Evolutionary conservation across 441 rosid species (phyloP).

Genomic region (Adansonia grandidieri): DNA sequence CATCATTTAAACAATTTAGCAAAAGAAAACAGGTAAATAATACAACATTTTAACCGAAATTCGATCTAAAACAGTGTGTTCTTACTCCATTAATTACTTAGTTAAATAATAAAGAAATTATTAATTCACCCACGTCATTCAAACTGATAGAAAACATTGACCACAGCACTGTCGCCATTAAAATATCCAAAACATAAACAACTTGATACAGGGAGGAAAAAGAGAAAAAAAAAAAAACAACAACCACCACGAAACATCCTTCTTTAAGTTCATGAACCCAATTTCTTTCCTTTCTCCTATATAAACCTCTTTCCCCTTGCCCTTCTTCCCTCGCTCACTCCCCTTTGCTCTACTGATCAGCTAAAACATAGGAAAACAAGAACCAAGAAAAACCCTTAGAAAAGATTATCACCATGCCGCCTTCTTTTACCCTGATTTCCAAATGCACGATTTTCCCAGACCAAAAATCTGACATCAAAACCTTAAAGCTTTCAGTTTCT

Average conservation of each 20-base stretch:
- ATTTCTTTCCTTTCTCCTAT: constrained; percentile 38
- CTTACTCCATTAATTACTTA: too few relatives aligned
- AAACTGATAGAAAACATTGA: too few relatives aligned
- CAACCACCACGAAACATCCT: constrained; percentile 30
- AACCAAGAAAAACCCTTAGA: background rate
- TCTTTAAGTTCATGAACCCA: constrained; percentile 58
- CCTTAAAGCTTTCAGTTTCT: constrained; percentile 79
- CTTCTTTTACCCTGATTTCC: constrained; percentile 49
- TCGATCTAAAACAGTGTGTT: background rate
- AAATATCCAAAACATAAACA: background rate
- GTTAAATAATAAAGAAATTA: too few relatives aligned
- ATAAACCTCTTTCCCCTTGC: constrained; percentile 36
- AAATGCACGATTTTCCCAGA: constrained; percentile 64
- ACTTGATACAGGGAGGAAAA: background rate
- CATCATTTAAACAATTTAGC: too few relatives aligned
- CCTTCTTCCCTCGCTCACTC: constrained; percentile 12
- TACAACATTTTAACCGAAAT: too few relatives aligned
- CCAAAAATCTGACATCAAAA: constrained; percentile 37
- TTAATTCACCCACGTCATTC: too few relatives aligned
- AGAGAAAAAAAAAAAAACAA: background rate
- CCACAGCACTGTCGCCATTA: background rate
- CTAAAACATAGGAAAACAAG: background rate
- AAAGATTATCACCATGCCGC: constrained; percentile 56
- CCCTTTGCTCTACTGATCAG: too few relatives aligned
- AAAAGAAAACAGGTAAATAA: too few relatives aligned